A percentile compares a stretch with the other conserved stretches of the same genome.
phyloP scores from a whole-genome alignment of 169 alveolate genomes.

The Plasmodium falciparum region DNA sequence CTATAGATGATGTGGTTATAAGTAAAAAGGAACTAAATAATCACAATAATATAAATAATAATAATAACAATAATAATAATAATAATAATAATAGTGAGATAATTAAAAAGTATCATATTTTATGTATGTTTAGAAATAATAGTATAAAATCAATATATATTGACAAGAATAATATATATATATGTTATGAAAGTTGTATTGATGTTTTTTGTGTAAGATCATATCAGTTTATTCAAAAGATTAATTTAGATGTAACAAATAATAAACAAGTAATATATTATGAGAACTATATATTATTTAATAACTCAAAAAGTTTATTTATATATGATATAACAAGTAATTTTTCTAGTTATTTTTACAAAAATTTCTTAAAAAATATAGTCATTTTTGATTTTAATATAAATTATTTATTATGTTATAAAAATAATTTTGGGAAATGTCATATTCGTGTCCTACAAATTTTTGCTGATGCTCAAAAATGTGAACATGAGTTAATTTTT shows the following conservation, averaged over 20 bases:
- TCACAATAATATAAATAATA: not conserved
- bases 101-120: slow-evolving; percentile 39
- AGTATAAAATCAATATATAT: slow-evolving; percentile 67
- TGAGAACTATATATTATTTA: slow-evolving; percentile 68
- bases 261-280: slow-evolving; percentile 64
- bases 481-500: slow-evolving; percentile 76
- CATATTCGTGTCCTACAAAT: slow-evolving; percentile 74
- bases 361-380: slow-evolving; percentile 76
- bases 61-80: not conserved
- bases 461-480: slow-evolving; percentile 25
- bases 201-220: slow-evolving; percentile 70
- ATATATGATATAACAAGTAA: slow-evolving; percentile 74
- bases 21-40: slow-evolving; percentile 8
- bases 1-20: not conserved
- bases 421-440: slow-evolving; percentile 76
- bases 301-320: slow-evolving; percentile 70
- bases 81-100: slow-evolving; percentile 18
- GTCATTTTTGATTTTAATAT: slow-evolving; percentile 71
- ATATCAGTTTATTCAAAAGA: slow-evolving; percentile 45
- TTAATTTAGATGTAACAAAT: slow-evolving; percentile 41
- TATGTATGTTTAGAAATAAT: slow-evolving; percentile 75
- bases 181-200: slow-evolving; percentile 63
- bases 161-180: slow-evolving; percentile 35
- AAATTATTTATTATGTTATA: slow-evolving; percentile 73
- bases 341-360: slow-evolving; percentile 66